phyloP scores from a whole-genome alignment of 2,329 filamentous ascomycete species.

The Trichoderma sp. region DNA sequence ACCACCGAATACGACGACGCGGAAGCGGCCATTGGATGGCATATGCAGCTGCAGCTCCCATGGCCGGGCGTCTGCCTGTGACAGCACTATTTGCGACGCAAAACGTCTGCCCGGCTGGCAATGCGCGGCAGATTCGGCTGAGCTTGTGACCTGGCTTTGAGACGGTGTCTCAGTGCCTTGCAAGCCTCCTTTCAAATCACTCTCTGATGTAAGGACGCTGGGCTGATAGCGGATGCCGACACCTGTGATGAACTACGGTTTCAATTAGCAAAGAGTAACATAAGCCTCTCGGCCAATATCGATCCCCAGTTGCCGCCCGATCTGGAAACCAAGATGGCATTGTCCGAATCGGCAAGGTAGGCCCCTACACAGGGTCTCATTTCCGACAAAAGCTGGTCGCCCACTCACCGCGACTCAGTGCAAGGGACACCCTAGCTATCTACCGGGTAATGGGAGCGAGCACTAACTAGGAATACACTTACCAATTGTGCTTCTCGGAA shows the following conservation, averaged over 20 bases:
- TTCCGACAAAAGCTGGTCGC: not conserved
- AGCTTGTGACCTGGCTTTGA: conserved; percentile 6
- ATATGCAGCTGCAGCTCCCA: conserved; percentile 60
- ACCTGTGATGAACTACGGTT: conserved; percentile 35
- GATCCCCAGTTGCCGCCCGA: not conserved
- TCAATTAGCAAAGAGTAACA: conserved; percentile 35
- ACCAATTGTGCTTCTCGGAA: conserved; percentile 52
- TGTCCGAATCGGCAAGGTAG: not conserved
- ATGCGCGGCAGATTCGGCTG: conserved; percentile 15
- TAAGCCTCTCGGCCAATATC: not conserved
- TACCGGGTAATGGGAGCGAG: not conserved
- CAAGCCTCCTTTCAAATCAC: conserved; percentile 25
- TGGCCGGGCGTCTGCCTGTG: conserved; percentile 54
- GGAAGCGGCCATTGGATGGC: conserved; percentile 56
- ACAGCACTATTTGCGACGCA: conserved; percentile 50
- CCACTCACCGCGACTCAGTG: not conserved
- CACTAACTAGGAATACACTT: not conserved
- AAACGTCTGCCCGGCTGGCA: conserved; percentile 22
- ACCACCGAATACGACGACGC: conserved; percentile 62
- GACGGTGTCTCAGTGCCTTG: conserved; percentile 36
- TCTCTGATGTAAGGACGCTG: conserved; percentile 4
- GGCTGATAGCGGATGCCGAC: conserved; percentile 21
- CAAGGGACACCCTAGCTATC: not conserved
- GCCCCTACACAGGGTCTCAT: not conserved
- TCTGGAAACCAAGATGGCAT: not conserved